phyloP scores from a whole-genome alignment of 495 filamentous ascomycete genomes.

The Mycothermus thermophilus region DNA sequence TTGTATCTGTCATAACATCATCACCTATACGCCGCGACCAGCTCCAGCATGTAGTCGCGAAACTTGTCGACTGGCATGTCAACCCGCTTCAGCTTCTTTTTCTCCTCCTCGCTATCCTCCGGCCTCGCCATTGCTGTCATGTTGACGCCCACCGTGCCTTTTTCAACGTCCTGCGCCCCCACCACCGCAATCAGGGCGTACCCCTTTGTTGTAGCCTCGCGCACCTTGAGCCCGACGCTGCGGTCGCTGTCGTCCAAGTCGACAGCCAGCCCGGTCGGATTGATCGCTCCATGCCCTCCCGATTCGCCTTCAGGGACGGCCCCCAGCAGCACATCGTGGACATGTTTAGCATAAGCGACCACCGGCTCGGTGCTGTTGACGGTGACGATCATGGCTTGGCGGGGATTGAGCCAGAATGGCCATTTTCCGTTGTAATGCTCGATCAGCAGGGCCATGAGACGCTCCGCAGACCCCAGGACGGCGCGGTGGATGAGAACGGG shows the following conservation, averaged over 20 bases:
- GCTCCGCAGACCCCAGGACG: constrained; percentile 73
- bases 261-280: constrained; percentile 44
- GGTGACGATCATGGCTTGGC: constrained; percentile 65
- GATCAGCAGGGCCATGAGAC: constrained; percentile 75
- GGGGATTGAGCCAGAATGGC: constrained; percentile 87
- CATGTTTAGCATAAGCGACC: constrained; percentile 40
- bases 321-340: constrained; percentile 31
- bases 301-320: constrained; percentile 21
- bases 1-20: not conserved
- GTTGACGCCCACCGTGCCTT: constrained; percentile 22
- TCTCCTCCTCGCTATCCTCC: constrained; percentile 1
- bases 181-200: constrained; percentile 66
- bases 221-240: constrained; percentile 52
- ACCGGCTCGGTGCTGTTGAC: constrained; percentile 52
- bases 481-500: constrained; percentile 85
- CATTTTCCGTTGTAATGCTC: constrained; percentile 71
- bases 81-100: constrained; percentile 5
- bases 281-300: constrained; percentile 20
- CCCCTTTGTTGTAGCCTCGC: constrained; percentile 54
- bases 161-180: constrained; percentile 41
- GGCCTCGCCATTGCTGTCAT: constrained; percentile 9
- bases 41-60: constrained; percentile 19
- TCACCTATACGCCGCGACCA: constrained; percentile 21
- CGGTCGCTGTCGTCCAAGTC: constrained; percentile 57
- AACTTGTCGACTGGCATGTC: constrained; percentile 24